phyloP scores from a whole-genome alignment of 345 rosid genomes.

The Salix arbutifolia region DNA sequence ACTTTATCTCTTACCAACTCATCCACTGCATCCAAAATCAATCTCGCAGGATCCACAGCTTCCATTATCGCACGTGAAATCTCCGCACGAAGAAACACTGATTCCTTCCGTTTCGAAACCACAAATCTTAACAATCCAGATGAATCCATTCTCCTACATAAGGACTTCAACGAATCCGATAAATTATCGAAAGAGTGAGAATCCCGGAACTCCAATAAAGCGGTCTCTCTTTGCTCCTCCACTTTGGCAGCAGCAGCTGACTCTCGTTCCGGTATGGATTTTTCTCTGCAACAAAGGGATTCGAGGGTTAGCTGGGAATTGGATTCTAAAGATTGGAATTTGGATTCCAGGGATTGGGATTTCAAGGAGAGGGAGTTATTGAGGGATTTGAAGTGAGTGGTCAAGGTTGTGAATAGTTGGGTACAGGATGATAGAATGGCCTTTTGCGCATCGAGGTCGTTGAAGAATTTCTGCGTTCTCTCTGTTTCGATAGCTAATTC shows the following conservation, averaged over 20 bases:
- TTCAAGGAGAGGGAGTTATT: slow-evolving; percentile 32
- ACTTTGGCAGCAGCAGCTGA: slow-evolving; percentile 30
- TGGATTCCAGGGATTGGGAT: slow-evolving; percentile 39
- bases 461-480: slow-evolving; percentile 37
- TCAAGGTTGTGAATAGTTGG: slow-evolving; percentile 37
- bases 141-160: slow-evolving; percentile 43
- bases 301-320: slow-evolving; percentile 23
- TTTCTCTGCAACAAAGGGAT: slow-evolving; percentile 33
- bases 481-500: slow-evolving; percentile 26
- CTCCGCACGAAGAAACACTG: slow-evolving; percentile 43
- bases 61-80: slow-evolving; percentile 35
- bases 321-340: slow-evolving; percentile 37
- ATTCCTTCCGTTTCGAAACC: slow-evolving; percentile 45
- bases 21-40: slow-evolving; percentile 52
- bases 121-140: slow-evolving; percentile 33
- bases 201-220: slow-evolving; percentile 32
- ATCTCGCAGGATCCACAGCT: slow-evolving; percentile 46
- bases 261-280: slow-evolving; percentile 41
- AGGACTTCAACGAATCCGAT: slow-evolving; percentile 31
- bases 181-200: slow-evolving; percentile 11
- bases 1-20: slow-evolving; percentile 39
- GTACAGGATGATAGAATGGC: slow-evolving; percentile 38
- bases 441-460: slow-evolving; percentile 40
- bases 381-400: slow-evolving; percentile 43
- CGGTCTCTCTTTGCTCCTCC: slow-evolving; percentile 28